phyloP scores from a whole-genome alignment of 2,329 filamentous ascomycete species.

The Aspergillus sp. region DNA sequence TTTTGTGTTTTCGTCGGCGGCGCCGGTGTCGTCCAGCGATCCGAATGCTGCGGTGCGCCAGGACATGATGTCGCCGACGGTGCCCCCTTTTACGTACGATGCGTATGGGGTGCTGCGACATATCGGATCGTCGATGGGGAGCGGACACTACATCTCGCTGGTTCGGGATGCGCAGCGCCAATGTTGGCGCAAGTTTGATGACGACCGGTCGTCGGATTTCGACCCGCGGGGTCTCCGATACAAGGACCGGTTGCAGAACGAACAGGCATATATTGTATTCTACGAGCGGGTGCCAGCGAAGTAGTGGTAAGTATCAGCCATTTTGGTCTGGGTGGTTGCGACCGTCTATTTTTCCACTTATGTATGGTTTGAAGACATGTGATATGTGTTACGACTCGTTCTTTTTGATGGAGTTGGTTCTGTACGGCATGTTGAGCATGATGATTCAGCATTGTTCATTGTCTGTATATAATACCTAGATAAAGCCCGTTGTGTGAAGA shows the following conservation, averaged over 20 bases:
- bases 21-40: slow-evolving; percentile 25
- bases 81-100: slow-evolving; percentile 70
- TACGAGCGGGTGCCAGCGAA: slow-evolving; percentile 53
- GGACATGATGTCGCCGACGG: slow-evolving; percentile 48
- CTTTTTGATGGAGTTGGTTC: neutral
- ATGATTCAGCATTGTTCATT: neutral
- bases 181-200: slow-evolving; percentile 63
- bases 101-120: slow-evolving; percentile 84
- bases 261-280: slow-evolving; percentile 66
- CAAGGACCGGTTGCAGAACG: slow-evolving; percentile 57
- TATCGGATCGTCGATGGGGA: slow-evolving; percentile 63
- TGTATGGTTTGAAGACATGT: neutral
- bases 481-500: neutral
- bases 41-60: slow-evolving; percentile 55
- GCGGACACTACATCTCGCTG: slow-evolving; percentile 78
- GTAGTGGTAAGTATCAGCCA: slow-evolving; percentile 15
- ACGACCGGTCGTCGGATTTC: slow-evolving; percentile 56
- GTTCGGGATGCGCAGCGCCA: slow-evolving; percentile 60
- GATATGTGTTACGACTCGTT: slow-evolving; percentile 2
- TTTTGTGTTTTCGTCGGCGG: slow-evolving; percentile 55
- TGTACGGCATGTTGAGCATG: neutral
- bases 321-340: neutral
- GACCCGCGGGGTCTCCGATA: slow-evolving; percentile 51
- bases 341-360: neutral
- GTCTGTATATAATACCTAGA: slow-evolving; percentile 6